These are phyloP conservation scores for Nicotiana paniculata DNA, from an alignment of 257 asterid species.

Conservation along the genomic window DNA sequence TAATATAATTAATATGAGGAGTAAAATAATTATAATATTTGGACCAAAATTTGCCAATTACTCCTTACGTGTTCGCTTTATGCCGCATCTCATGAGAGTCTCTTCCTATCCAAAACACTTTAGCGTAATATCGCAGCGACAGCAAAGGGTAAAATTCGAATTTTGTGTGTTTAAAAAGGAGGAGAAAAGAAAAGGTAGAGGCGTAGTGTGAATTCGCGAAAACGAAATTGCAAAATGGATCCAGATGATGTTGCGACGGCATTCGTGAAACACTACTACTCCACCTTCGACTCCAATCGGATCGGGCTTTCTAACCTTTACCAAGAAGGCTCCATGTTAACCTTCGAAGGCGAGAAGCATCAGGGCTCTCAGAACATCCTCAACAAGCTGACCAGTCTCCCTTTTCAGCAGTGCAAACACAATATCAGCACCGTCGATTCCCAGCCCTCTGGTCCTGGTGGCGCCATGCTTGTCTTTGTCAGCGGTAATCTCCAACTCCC, in stretches of 20 bases:
- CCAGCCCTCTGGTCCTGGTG: constrained; percentile 32
- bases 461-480: constrained; percentile 41
- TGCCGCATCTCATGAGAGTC: no score
- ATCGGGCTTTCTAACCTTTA: constrained; percentile 25
- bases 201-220: not conserved
- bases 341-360: constrained; percentile 54
- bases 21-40: no score
- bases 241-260: constrained; percentile 46
- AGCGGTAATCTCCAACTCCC: constrained; percentile 37
- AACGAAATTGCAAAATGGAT: constrained; percentile 25
- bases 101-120: no score
- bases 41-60: no score
- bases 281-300: constrained; percentile 42
- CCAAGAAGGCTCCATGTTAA: constrained; percentile 42
- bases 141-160: no score
- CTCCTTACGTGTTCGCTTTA: no score
- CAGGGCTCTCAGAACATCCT: constrained; percentile 33
- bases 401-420: constrained; percentile 54
- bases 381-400: constrained; percentile 31
- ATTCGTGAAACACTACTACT: constrained; percentile 46
- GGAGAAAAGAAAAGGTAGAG: not conserved
- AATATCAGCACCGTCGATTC: constrained; percentile 45
- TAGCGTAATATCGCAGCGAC: no score
- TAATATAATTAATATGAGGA: no score
- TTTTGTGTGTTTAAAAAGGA: not conserved